Percentiles rank a stretch among this genome's conserved stretches.
Conservation (phyloP, 768 basidiomycete genomes). For the Boletus rubescentipes region DNA sequence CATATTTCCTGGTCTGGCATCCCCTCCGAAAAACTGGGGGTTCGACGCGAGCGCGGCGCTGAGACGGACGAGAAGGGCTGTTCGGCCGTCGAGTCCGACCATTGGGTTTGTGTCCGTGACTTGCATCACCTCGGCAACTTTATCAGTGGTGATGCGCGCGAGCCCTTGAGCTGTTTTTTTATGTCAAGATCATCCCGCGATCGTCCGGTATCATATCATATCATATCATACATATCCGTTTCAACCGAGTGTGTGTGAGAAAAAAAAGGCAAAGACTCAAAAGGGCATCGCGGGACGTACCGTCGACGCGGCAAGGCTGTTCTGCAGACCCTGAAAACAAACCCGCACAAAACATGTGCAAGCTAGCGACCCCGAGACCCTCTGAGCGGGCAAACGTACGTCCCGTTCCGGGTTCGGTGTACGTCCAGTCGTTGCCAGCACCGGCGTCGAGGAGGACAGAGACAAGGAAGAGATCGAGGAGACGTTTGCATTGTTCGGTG, state of each 20-base stretch:
- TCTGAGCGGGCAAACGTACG: slow-evolving; percentile 63
- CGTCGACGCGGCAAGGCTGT: slow-evolving; percentile 76
- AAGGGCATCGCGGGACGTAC: slow-evolving; percentile 40
- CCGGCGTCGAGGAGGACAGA: slow-evolving; percentile 95
- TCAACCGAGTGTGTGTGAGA: too few species aligned
- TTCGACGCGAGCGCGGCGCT: slow-evolving; percentile 64
- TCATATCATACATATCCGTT: slow-evolving; percentile 6
- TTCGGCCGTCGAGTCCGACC: slow-evolving; percentile 86
- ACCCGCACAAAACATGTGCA: slow-evolving; percentile 85
- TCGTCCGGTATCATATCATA: not conserved
- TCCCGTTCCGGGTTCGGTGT: slow-evolving; percentile 57
- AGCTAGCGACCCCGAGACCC: slow-evolving; percentile 86
- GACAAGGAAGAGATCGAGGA: slow-evolving; percentile 87
- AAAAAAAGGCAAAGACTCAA: not conserved
- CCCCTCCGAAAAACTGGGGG: slow-evolving; percentile 68
- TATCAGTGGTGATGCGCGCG: slow-evolving; percentile 56
- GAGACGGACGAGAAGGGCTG: slow-evolving; percentile 72
- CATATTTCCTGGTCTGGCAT: slow-evolving; percentile 79
- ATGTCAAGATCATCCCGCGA: not conserved
- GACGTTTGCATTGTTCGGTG: slow-evolving; percentile 65
- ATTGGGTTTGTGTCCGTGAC: slow-evolving; percentile 77
- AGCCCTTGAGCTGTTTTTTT: slow-evolving; percentile 65
- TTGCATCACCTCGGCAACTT: slow-evolving; percentile 72
- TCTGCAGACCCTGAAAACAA: slow-evolving; percentile 64
- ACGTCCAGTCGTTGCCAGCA: slow-evolving; percentile 82